phyloP scores from a whole-genome alignment of 805 yeast genomes.

The Metschnikowia orientalis region DNA sequence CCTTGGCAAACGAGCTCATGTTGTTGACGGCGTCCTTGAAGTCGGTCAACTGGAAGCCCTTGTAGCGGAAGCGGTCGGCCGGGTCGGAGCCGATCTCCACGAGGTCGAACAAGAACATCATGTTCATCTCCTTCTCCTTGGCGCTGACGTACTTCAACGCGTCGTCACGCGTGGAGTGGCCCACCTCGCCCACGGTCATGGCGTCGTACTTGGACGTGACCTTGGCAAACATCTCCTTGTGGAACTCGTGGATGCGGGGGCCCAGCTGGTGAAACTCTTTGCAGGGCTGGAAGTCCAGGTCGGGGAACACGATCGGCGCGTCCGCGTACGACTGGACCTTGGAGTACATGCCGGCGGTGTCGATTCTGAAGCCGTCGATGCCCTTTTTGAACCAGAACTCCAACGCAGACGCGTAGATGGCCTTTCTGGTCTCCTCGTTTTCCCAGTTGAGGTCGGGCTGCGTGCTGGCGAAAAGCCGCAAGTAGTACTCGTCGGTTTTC shows the following conservation, averaged over 20 bases:
- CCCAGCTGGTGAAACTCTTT: slow-evolving; percentile 36
- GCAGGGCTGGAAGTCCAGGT: slow-evolving; percentile 38
- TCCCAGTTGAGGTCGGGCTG: slow-evolving; percentile 68
- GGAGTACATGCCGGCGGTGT: slow-evolving; percentile 50
- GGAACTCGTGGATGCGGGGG: slow-evolving; percentile 56
- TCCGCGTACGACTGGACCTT: slow-evolving; percentile 44
- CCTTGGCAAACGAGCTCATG: slow-evolving; percentile 38
- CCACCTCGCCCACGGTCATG: slow-evolving; percentile 58
- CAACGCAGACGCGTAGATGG: slow-evolving; percentile 45
- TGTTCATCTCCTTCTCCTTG: slow-evolving; percentile 35
- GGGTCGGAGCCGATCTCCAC: slow-evolving; percentile 36
- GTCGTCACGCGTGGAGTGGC: slow-evolving; percentile 38
- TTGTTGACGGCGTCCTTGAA: slow-evolving; percentile 38
- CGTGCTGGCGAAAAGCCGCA: slow-evolving; percentile 47
- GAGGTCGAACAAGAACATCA: slow-evolving; percentile 36
- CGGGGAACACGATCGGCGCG: slow-evolving; percentile 45
- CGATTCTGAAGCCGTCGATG: slow-evolving; percentile 57
- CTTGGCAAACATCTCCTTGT: slow-evolving; percentile 45
- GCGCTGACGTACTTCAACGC: slow-evolving; percentile 42
- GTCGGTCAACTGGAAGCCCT: slow-evolving; percentile 32
- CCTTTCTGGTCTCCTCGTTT: slow-evolving; percentile 35
- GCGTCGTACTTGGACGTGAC: slow-evolving; percentile 45
- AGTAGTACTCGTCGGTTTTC: slow-evolving; percentile 49
- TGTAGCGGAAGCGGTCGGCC: slow-evolving; percentile 31
- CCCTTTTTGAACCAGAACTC: slow-evolving; percentile 54